Percentiles rank a stretch among this genome's conserved stretches.
Conservation (phyloP, 1,284 basidiomycete species). For the Irpex sp. region DNA sequence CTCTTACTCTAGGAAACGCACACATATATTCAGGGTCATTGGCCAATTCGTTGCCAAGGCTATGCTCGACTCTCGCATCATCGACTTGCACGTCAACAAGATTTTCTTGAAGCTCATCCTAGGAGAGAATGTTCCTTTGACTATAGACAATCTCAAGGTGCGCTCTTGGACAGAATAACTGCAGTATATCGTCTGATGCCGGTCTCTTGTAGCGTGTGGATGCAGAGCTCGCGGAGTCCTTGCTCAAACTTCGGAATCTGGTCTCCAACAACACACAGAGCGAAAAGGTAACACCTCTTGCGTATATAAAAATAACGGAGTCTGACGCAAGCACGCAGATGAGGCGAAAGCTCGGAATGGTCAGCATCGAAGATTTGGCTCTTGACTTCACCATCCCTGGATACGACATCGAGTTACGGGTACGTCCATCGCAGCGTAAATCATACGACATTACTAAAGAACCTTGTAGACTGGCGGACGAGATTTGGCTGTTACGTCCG, state of each 20-base stretch:
- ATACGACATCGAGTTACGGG: slow-evolving; percentile 85
- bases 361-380: slow-evolving; percentile 81
- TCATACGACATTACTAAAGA: not conserved
- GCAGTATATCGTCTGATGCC: not conserved
- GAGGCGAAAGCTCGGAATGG: slow-evolving; percentile 46
- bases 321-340: slow-evolving; percentile 28
- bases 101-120: slow-evolving; percentile 87
- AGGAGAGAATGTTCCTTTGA: slow-evolving; percentile 79
- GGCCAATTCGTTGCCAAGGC: slow-evolving; percentile 99
- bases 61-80: slow-evolving; percentile 94
- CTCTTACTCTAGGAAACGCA: slow-evolving; percentile 50
- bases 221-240: slow-evolving; percentile 76
- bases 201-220: slow-evolving; percentile 63
- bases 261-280: slow-evolving; percentile 25
- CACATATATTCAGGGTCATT: slow-evolving; percentile 83
- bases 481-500: slow-evolving; percentile 73
- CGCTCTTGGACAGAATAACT: slow-evolving; percentile 13
- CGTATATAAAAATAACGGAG: not conserved
- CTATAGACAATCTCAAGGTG: slow-evolving; percentile 77
- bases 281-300: slow-evolving; percentile 42
- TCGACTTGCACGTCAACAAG: slow-evolving; percentile 92
- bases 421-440: slow-evolving; percentile 29
- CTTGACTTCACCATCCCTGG: slow-evolving; percentile 97
- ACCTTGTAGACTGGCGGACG: slow-evolving; percentile 63
- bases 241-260: slow-evolving; percentile 71